Evolutionary conservation across 2,329 filamentous ascomycete species (phyloP), one percentile per base, ranked within the genome.

Genomic region (Metarhizium brunneum): DNA sequence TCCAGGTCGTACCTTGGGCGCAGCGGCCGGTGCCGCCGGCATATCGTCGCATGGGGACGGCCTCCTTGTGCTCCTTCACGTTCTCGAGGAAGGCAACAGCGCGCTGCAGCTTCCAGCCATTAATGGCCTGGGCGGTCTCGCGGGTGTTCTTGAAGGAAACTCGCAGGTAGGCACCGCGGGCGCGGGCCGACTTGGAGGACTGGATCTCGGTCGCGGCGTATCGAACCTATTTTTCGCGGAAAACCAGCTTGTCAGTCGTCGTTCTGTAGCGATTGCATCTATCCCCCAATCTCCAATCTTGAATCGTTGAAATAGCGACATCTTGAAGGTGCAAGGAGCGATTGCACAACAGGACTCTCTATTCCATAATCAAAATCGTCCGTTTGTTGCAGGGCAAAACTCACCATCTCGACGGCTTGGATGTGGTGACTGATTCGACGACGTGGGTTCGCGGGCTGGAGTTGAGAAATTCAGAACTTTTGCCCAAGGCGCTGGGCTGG

Each of bases 61-160:
- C 92, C 86, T 99, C 94, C 79, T 87, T 90, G 84, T 99, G 90
- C 79, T 87, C 88, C 79, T 90, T 85, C 71, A 99, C 94, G 78
- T 99, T 97, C 83, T 96, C 90, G 74, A 99, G 90, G 87, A 95
- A 99, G 74, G 86, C 86, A 68, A 96, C 80, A 71, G 94, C 94
- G 73, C 94, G 92, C 80, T 90, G 83, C 73, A 97, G 76, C 84
- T 96, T 96, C 91, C 91, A 96, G 80, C 92, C 92, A 81, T 94
- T 97, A 86, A 99, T 96, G 71, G 92, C 92, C 84, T 97, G 94
- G 65, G 95, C 94, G 67, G 92, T 96, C 84, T 99, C 95, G 74
- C 94, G 91, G 76, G 94, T 99, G 87, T 99, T 99, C 88, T 99
- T 99, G 90, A 96, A 99, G 69, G 90, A 95, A 70, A 97, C 92